Evolutionary conservation across 345 rosid genomes (phyloP).

Genomic region (Syzygium jambos): DNA sequence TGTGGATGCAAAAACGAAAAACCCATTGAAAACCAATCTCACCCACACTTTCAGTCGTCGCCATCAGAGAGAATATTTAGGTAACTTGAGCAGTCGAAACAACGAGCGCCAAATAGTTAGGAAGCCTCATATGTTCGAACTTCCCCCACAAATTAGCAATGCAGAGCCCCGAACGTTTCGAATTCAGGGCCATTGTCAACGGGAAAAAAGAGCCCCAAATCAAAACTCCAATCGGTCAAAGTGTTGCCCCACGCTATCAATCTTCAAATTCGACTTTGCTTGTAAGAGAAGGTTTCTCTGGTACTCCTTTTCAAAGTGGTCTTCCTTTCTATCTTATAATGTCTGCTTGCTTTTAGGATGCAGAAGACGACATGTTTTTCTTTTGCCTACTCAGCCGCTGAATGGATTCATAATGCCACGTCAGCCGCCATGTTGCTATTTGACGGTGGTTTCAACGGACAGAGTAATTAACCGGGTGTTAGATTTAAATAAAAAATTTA

Average conservation of each 20-base stretch:
- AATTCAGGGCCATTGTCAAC: not conserved
- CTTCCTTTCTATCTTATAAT: no score
- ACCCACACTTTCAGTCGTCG: not conserved
- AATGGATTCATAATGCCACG: no score
- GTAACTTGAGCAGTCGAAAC: not conserved
- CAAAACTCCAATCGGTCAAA: not conserved
- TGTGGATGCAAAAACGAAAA: accelerated
- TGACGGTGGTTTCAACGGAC: no score
- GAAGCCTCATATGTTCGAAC: not conserved
- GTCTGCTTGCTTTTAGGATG: no score
- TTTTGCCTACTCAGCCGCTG: no score
- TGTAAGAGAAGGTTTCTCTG: not conserved
- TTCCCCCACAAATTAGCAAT: not conserved
- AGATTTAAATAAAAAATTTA: no score
- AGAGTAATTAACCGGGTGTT: no score
- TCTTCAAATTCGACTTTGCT: no score
- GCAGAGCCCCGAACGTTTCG: not conserved
- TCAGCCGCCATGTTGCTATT: no score
- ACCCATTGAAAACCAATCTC: not conserved
- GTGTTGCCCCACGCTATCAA: not conserved
- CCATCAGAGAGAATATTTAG: not conserved
- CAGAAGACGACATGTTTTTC: no score
- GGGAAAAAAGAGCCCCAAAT: not conserved
- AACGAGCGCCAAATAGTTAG: not conserved
- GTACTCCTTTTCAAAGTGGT: no score